phyloP scores from a whole-genome alignment of 2,329 filamentous ascomycete species.

The Pseudogymnoascus sp. region DNA sequence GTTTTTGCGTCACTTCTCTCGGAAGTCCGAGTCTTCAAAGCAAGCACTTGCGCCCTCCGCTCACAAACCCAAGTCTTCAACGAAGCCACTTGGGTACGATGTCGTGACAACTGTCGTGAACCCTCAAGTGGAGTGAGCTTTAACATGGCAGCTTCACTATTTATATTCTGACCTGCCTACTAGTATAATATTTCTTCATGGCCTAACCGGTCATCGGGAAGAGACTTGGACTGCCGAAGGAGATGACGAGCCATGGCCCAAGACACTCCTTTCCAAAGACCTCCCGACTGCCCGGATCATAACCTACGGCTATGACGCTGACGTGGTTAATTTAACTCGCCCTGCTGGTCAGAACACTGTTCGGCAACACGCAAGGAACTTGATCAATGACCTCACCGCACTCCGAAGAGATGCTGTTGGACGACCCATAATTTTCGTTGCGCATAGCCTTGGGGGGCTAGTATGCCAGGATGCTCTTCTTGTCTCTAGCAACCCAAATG shows the following conservation, averaged over 20 bases:
- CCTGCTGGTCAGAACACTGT: not conserved
- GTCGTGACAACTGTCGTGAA: not conserved
- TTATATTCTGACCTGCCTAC: not conserved
- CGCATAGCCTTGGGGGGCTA: conserved; percentile 33
- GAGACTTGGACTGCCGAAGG: conserved; percentile 31
- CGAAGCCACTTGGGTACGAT: not conserved
- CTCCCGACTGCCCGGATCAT: conserved; percentile 29
- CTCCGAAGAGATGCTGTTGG: not conserved
- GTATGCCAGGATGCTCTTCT: conserved; percentile 32
- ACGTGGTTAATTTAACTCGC: conserved; percentile 18
- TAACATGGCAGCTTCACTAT: not conserved
- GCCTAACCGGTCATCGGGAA: conserved; percentile 32
- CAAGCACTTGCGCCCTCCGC: not conserved
- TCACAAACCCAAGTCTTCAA: not conserved
- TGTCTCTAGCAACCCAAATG: conserved; percentile 25
- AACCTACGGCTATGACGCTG: conserved; percentile 33
- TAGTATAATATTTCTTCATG: conserved; percentile 34
- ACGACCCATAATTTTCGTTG: conserved; percentile 29
- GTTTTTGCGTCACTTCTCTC: not conserved
- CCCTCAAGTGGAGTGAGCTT: not conserved
- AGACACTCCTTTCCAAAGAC: conserved; percentile 25
- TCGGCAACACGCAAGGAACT: not conserved
- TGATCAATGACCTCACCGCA: not conserved
- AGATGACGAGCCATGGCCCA: conserved; percentile 28
- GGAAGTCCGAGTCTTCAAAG: no score